Conservation (phyloP, 2,329 filamentous ascomycete species). For the Graphium sp. region DNA sequence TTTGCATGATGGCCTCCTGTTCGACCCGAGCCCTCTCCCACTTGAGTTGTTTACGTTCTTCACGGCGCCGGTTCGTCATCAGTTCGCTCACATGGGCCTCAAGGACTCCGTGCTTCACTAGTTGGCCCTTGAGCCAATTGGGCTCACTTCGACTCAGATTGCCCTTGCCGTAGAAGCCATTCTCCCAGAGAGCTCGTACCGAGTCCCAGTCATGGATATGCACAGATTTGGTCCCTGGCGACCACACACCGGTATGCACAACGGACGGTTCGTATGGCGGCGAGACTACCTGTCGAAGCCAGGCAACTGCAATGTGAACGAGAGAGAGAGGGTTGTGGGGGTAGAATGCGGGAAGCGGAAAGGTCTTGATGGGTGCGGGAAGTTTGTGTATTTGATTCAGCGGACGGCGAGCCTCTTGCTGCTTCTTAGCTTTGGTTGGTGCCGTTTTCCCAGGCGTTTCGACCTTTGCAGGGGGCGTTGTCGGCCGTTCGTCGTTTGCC, state of each 20-base stretch:
- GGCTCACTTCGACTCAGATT: slow-evolving; percentile 87
- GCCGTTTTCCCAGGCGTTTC: slow-evolving; percentile 6
- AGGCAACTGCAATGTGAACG: slow-evolving; percentile 61
- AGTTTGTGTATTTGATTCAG: slow-evolving; percentile 64
- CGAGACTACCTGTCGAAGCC: slow-evolving; percentile 56
- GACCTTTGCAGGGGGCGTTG: background rate
- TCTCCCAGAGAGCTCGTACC: slow-evolving; percentile 77
- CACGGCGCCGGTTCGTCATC: slow-evolving; percentile 56
- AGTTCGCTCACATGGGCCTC: slow-evolving; percentile 65
- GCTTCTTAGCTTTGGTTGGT: too few species aligned
- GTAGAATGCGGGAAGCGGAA: slow-evolving; percentile 75
- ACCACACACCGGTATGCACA: slow-evolving; percentile 62
- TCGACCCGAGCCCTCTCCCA: slow-evolving; percentile 82
- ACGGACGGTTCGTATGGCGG: slow-evolving; percentile 45
- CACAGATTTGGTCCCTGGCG: slow-evolving; percentile 63
- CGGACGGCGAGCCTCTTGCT: slow-evolving; percentile 20
- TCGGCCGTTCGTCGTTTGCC: slow-evolving; percentile 1
- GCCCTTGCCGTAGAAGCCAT: slow-evolving; percentile 95
- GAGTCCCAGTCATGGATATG: slow-evolving; percentile 65
- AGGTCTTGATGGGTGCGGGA: slow-evolving; percentile 63
- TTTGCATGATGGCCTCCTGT: slow-evolving; percentile 66
- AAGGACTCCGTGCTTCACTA: slow-evolving; percentile 49
- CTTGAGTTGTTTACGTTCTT: slow-evolving; percentile 72
- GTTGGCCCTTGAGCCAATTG: slow-evolving; percentile 76
- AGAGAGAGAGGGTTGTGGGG: slow-evolving; percentile 86